Evolutionary conservation across 2,329 filamentous ascomycete genomes (phyloP).

Genomic region (Lasiodiplodia citricola): DNA sequence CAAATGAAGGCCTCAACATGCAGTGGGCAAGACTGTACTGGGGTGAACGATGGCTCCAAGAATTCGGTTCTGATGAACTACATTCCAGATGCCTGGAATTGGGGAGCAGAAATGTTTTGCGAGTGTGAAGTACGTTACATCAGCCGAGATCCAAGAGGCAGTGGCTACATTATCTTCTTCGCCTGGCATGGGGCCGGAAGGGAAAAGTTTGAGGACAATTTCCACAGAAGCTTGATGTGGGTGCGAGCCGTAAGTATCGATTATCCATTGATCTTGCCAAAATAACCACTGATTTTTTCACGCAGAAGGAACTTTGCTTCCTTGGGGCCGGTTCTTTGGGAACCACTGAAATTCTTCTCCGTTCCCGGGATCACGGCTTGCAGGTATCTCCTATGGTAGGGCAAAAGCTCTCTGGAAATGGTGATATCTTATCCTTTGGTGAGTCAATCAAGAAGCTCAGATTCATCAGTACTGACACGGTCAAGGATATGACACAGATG

Average conservation of each 20-base stretch:
- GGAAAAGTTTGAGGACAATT: conserved; percentile 59
- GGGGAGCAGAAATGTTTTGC: conserved; percentile 74
- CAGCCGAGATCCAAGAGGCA: conserved; percentile 53
- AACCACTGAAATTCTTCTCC: conserved; percentile 62
- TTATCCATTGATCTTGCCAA: neutral
- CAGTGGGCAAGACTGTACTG: conserved; percentile 67
- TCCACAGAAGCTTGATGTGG: conserved; percentile 69
- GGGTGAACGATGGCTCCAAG: conserved; percentile 71
- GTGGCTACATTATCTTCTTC: conserved; percentile 69
- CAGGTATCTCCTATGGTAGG: conserved; percentile 60
- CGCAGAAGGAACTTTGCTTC: conserved; percentile 64
- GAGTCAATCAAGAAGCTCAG: neutral
- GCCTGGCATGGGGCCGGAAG: conserved; percentile 67
- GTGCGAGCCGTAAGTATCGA: conserved; percentile 58
- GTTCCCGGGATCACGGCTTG: conserved; percentile 55
- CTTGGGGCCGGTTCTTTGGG: conserved; percentile 69
- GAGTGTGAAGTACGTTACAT: conserved; percentile 70
- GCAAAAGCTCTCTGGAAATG: conserved; percentile 63
- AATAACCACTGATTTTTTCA: neutral
- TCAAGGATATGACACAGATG: conserved; percentile 62
- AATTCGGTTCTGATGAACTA: conserved; percentile 71
- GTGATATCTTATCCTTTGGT: conserved; percentile 68
- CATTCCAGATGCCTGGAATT: conserved; percentile 72
- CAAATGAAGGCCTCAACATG: conserved; percentile 65
- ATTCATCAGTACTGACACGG: neutral